phyloP scores from a whole-genome alignment of 306 rosid genomes.

The Casuarina equisetifolia region DNA sequence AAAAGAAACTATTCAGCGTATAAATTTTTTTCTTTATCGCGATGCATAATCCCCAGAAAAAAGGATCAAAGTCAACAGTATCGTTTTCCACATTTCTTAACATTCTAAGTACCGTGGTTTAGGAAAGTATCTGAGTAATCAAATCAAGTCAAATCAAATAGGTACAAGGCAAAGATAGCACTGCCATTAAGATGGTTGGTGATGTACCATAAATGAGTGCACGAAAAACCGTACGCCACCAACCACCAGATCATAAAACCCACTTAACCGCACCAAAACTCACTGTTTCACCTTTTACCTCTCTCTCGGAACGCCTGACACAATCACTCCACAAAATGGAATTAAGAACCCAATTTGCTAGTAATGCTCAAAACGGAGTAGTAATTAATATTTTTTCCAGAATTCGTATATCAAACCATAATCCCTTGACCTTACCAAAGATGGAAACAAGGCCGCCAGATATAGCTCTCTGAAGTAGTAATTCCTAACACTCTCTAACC shows the following conservation, averaged over 20 bases:
- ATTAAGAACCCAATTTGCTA: too few species aligned
- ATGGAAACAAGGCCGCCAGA: conserved; percentile 19
- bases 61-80: background rate
- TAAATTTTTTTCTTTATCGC: background rate
- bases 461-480: conserved; percentile 6
- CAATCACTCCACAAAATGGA: background rate
- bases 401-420: conserved; percentile 12
- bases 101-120: too few species aligned
- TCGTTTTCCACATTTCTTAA: background rate
- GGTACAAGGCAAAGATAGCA: background rate
- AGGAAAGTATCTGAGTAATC: too few species aligned
- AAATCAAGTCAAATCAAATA: background rate
- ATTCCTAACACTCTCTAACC: background rate
- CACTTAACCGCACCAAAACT: background rate
- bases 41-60: background rate
- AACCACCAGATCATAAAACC: conserved; percentile 11
- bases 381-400: background rate
- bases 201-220: conserved; percentile 34
- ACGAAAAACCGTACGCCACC: conserved; percentile 17
- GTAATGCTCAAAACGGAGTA: background rate
- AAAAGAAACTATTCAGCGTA: background rate
- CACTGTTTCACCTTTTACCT: background rate
- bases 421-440: conserved; percentile 27
- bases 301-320: background rate
- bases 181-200: conserved; percentile 43